Percentiles rank a stretch among this genome's conserved stretches.
These are phyloP conservation scores for Myriosclerotinia scirpicola DNA, from an alignment of 2,329 filamentous ascomycete genomes.

Conservation along the genomic window DNA sequence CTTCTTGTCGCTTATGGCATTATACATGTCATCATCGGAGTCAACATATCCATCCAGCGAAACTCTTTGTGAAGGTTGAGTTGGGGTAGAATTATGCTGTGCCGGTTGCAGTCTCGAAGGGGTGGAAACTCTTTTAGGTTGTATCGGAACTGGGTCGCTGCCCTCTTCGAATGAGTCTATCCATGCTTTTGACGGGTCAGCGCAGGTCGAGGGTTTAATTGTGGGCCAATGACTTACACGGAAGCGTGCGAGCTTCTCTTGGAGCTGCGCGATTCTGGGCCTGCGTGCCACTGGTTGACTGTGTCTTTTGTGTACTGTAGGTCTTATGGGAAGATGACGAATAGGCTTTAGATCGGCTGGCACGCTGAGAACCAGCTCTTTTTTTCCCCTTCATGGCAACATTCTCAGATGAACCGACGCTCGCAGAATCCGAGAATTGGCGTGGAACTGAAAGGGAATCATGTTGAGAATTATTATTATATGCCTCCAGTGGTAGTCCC, in stretches of 20 bases:
- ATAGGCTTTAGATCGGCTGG: constrained; percentile 31
- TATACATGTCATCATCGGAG: constrained; percentile 31
- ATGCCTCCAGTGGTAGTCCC: constrained; percentile 31
- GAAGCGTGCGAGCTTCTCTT: constrained; percentile 37
- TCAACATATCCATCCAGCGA: constrained; percentile 41
- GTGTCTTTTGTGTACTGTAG: constrained; percentile 29
- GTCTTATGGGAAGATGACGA: constrained; percentile 33
- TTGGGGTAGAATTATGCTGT: constrained; percentile 35
- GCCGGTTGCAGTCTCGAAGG: constrained; percentile 36
- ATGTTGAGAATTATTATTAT: constrained; percentile 35
- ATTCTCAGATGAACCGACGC: constrained; percentile 30
- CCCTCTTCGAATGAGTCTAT: constrained; percentile 39
- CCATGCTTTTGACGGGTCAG: constrained; percentile 38
- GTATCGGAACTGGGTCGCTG: constrained; percentile 29
- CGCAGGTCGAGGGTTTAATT: constrained; percentile 11
- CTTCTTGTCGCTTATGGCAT: constrained; percentile 32
- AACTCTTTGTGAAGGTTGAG: constrained; percentile 31
- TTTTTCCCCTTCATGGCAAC: constrained; percentile 32
- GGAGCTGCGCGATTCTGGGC: constrained; percentile 32
- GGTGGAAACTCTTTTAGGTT: constrained; percentile 33
- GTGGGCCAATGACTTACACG: constrained; percentile 33
- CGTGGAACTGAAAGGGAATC: constrained; percentile 26
- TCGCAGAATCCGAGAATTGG: constrained; percentile 32
- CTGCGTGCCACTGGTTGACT: constrained; percentile 34
- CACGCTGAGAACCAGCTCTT: constrained; percentile 23